Percentiles rank a stretch among this genome's conserved stretches.
Conservation (phyloP, 1,284 basidiomycete genomes). For the Cutaneotrichosporon dermatis region DNA sequence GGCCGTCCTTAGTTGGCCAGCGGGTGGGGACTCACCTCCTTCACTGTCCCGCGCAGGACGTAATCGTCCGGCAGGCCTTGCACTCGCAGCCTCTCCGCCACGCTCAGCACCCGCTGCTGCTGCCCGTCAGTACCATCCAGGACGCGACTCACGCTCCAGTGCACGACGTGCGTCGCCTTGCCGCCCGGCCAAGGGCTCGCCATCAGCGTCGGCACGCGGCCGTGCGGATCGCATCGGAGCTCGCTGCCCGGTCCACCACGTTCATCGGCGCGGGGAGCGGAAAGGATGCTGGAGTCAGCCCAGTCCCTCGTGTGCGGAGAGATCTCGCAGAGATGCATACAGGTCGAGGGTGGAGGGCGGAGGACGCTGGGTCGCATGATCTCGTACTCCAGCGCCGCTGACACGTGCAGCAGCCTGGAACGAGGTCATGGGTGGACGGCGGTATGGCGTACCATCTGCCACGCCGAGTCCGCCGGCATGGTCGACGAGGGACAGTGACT, state of each 20-base stretch:
- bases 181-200: slow-evolving; percentile 16
- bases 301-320: too few species aligned
- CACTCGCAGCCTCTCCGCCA: slow-evolving; percentile 28
- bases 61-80: slow-evolving; percentile 30
- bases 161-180: slow-evolving; percentile 16
- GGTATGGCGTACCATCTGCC: slow-evolving; percentile 8
- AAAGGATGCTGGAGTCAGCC: neutral
- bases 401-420: slow-evolving; percentile 18
- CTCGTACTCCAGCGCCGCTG: neutral
- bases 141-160: slow-evolving; percentile 22
- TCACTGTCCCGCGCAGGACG: slow-evolving; percentile 14
- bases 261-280: neutral
- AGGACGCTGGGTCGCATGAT: slow-evolving; percentile 21
- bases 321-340: neutral
- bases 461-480: slow-evolving; percentile 10
- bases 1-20: too few species aligned
- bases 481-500: neutral
- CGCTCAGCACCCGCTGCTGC: slow-evolving; percentile 19
- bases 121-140: neutral
- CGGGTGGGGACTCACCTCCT: slow-evolving; percentile 10
- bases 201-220: slow-evolving; percentile 17
- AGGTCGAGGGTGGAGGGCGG: neutral
- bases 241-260: neutral
- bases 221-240: neutral
- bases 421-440: slow-evolving; percentile 9